Evolutionary conservation across 371 early-diverging fungal species (phyloP).

Genomic region (Haplosporangium sp.): DNA sequence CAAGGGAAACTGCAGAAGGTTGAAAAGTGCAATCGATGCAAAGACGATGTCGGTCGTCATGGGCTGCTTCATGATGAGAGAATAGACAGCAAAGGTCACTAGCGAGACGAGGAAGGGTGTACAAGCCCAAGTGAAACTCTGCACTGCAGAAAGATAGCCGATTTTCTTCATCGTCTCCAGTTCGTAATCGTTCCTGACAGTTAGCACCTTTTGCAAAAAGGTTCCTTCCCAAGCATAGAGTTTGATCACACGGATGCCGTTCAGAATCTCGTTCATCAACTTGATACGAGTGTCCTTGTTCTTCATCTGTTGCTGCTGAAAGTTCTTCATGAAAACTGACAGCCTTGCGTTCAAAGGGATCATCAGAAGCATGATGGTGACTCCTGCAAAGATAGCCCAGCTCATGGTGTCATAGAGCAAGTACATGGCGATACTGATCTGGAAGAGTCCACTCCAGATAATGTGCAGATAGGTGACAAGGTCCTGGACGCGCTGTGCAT

Average conservation of each 20-base stretch:
- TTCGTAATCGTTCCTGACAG: slow-evolving; percentile 81
- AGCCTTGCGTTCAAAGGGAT: slow-evolving; percentile 78
- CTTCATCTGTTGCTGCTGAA: slow-evolving; percentile 89
- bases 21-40: slow-evolving; percentile 92
- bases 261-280: slow-evolving; percentile 93
- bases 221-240: slow-evolving; percentile 75
- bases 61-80: slow-evolving; percentile 65
- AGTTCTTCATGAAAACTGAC: slow-evolving; percentile 71
- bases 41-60: slow-evolving; percentile 85
- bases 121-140: slow-evolving; percentile 76
- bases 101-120: slow-evolving; percentile 92
- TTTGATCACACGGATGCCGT: slow-evolving; percentile 94
- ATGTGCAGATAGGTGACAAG: slow-evolving; percentile 81
- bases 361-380: slow-evolving; percentile 81
- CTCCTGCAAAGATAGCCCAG: slow-evolving; percentile 88
- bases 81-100: slow-evolving; percentile 84
- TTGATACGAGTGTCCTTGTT: slow-evolving; percentile 92
- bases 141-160: slow-evolving; percentile 70
- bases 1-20: slow-evolving; percentile 93
- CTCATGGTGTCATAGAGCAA: slow-evolving; percentile 89
- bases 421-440: slow-evolving; percentile 82
- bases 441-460: slow-evolving; percentile 92
- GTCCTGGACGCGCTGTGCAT: slow-evolving; percentile 82
- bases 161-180: slow-evolving; percentile 83
- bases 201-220: slow-evolving; percentile 64